These are phyloP conservation scores for Nannizziopsis barbatae DNA, from an alignment of 2,329 filamentous ascomycete species.

Conservation along the genomic window DNA sequence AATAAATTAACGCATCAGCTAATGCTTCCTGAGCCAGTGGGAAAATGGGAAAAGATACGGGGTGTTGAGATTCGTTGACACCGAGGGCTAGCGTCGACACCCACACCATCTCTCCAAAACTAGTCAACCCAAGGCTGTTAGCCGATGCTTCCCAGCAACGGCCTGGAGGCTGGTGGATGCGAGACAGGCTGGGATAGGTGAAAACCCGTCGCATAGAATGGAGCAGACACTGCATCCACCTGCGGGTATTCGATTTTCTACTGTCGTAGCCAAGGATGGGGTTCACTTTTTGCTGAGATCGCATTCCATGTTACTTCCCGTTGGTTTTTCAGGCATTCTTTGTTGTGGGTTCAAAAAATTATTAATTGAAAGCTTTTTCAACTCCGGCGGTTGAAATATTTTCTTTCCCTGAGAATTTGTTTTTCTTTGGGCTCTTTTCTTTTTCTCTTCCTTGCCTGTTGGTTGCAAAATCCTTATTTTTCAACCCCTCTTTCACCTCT, in stretches of 20 bases:
- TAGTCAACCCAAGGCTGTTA: constrained; percentile 1
- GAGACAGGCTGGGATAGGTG: not conserved
- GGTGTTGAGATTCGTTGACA: constrained; percentile 7
- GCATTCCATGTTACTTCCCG: constrained; percentile 8
- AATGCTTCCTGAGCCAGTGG: constrained; percentile 4
- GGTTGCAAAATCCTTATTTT: constrained; percentile 14
- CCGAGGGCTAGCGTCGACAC: constrained; percentile 3
- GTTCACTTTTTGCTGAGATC: not conserved
- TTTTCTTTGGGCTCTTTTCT: constrained; percentile 9
- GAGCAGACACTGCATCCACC: constrained; percentile 2
- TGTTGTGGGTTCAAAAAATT: constrained; percentile 2
- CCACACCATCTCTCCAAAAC: not conserved
- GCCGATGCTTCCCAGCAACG: constrained; percentile 8
- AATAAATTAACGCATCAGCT: constrained; percentile 9
- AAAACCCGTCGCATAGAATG: constrained; percentile 1
- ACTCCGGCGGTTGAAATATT: constrained; percentile 1
- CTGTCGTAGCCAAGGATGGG: constrained; percentile 4
- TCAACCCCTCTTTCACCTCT: constrained; percentile 4
- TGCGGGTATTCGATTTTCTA: constrained; percentile 5
- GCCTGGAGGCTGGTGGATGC: not conserved
- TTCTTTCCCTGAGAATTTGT: not conserved
- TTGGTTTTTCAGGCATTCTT: not conserved
- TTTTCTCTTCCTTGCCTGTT: constrained; percentile 21
- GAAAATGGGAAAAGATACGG: constrained; percentile 2
- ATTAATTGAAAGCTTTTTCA: not conserved